Base-by-base conservation (phyloP, 768 basidiomycete species). In the Podaxis mareebaensis region DNA sequence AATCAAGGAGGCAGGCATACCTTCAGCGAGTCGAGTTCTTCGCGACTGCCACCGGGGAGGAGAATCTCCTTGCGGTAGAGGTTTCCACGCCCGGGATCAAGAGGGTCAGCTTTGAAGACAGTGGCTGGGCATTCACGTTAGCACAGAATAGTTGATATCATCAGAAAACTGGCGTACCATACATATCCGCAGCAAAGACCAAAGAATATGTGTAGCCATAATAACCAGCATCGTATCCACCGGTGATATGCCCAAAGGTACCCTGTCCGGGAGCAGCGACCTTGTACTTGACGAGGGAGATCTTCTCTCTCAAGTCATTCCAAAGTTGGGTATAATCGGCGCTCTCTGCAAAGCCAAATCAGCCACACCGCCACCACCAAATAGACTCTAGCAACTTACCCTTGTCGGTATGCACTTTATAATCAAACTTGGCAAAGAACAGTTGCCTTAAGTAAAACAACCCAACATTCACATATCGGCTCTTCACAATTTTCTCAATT, bases 391-490 rank as follows among this genome's bases (percentile, higher is more conserved):
- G 5, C 44, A 46, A 67, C 75, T 42, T 44, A 86, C 90, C 82
- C 78, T 87, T 80, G 67, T 86, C 84, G 1, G 85, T 88, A 74
- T 91, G 91, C 7, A 92, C 85, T 69, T 87, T 85, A 69, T 91
- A 81, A 72, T 93, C 91, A 67, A 86, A 92, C 68, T 85, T 86
- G 64, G 88, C 92, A 69, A 92, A 93, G 82, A 93, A 95, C 5
- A 95, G 77, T 71, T 95, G 93, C 28, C 91, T 86, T 11, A 93
- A 81, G 74, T 90, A 91, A 74, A 87, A 91, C 36, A 95, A 75
- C 8, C 93, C 94, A 44, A 91, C 84, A 61, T 94, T 93, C 64
- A 91, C 89, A 64, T 93, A 92, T 65, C 87, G 87, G 66, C 86
- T 92, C 75, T 90, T 85, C 73, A 95, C 83, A 64, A 95, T 83